Evolutionary conservation across 139 green algal genomes (phyloP).

Genomic region (Tetratostichococcus sp.): DNA sequence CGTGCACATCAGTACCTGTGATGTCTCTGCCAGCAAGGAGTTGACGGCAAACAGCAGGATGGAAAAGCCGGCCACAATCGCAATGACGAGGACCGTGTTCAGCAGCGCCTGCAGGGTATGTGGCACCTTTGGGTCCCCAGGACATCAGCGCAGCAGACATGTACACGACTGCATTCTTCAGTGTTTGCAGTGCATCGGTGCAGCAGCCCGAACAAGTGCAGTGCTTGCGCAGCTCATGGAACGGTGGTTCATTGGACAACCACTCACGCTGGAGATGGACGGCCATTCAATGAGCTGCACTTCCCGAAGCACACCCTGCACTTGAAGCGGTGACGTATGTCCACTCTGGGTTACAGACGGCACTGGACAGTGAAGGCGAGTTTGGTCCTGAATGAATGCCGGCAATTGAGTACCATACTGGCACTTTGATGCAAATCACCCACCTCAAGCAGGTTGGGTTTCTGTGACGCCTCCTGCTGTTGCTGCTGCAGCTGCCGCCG

Average conservation of each 20-base stretch:
- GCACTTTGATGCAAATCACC: no score
- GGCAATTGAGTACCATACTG: no score
- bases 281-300: conserved; percentile 62
- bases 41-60: conserved; percentile 51
- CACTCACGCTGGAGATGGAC: conserved; percentile 7
- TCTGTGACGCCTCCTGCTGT: background rate
- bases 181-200: no score
- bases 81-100: conserved; percentile 55
- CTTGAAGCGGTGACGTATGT: background rate
- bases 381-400: no score
- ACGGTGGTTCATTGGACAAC: no score
- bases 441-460: background rate
- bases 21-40: conserved; percentile 36
- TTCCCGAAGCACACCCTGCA: conserved; percentile 53
- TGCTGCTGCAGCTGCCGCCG: background rate
- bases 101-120: conserved; percentile 32
- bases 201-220: no score
- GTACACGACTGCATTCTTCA: no score
- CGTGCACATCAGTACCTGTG: no score
- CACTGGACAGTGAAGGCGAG: no score
- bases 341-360: background rate
- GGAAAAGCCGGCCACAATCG: conserved; percentile 38
- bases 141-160: no score
- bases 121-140: no score
- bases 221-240: no score